These are phyloP conservation scores for Penicillium italicum DNA, from an alignment of 2,329 filamentous ascomycete species.

Conservation along the genomic window DNA sequence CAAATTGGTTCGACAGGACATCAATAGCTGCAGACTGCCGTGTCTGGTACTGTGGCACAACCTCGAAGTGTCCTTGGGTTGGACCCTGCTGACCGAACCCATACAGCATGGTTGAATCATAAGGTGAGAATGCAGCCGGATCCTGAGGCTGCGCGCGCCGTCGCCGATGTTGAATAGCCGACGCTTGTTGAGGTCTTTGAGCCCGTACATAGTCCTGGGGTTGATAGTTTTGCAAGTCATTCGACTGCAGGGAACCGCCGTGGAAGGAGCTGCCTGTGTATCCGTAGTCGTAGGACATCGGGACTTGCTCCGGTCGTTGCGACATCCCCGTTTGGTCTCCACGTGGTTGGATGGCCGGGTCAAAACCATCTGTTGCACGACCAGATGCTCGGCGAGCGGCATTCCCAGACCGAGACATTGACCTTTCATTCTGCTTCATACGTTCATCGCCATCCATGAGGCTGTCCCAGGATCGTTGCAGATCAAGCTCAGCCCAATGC, in stretches of 20 bases:
- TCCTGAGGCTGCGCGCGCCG: constrained; percentile 50
- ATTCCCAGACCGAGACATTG: constrained; percentile 48
- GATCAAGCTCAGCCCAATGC: constrained; percentile 57
- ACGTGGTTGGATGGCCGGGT: constrained; percentile 34
- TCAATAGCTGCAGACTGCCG: constrained; percentile 75
- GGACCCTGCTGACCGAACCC: constrained; percentile 63
- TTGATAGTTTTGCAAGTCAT: constrained; percentile 60
- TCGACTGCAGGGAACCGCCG: constrained; percentile 45
- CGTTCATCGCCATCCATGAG: constrained; percentile 75
- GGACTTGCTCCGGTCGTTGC: constrained; percentile 35
- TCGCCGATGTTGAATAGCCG: constrained; percentile 28
- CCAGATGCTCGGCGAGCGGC: constrained; percentile 51
- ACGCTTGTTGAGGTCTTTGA: constrained; percentile 38
- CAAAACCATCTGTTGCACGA: constrained; percentile 45
- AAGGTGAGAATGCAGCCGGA: constrained; percentile 24
- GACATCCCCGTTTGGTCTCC: constrained; percentile 36
- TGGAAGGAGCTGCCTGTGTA: constrained; percentile 54
- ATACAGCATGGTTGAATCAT: constrained; percentile 71
- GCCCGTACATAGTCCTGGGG: constrained; percentile 56
- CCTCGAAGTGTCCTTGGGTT: constrained; percentile 66
- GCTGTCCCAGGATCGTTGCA: constrained; percentile 53
- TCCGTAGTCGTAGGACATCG: constrained; percentile 49
- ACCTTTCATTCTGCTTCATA: constrained; percentile 69
- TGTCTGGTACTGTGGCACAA: constrained; percentile 68
- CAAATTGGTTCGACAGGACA: constrained; percentile 66